These are phyloP conservation scores for Chytridium lagenaria DNA, from an alignment of 371 early-diverging fungal genomes.

Conservation along the genomic window DNA sequence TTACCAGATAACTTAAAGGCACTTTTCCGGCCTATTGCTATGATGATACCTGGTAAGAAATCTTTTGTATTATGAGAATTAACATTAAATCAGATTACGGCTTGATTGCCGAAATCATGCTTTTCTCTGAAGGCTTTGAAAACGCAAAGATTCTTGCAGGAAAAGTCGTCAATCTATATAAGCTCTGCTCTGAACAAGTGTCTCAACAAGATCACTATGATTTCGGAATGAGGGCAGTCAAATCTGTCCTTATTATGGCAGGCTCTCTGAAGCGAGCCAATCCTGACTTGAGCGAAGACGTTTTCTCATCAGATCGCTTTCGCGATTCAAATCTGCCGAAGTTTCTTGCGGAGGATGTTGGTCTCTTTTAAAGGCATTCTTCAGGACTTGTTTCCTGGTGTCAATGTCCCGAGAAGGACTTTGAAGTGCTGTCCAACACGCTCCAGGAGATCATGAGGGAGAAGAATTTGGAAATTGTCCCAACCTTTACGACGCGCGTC, in stretches of 20 bases:
- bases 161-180: constrained; percentile 58
- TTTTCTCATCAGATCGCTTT: constrained; percentile 51
- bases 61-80: neutral
- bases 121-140: constrained; percentile 62
- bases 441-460: constrained; percentile 45
- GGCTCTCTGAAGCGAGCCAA: constrained; percentile 52
- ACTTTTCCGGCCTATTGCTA: constrained; percentile 59
- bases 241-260: constrained; percentile 58
- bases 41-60: constrained; percentile 57
- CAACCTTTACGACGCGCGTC: constrained; percentile 47
- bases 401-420: constrained; percentile 50
- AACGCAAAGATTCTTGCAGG: constrained; percentile 55
- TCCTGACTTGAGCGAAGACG: constrained; percentile 52
- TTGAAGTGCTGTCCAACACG: constrained; percentile 39
- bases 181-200: constrained; percentile 59
- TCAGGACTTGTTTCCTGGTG: constrained; percentile 56
- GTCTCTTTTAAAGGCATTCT: constrained; percentile 55
- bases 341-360: constrained; percentile 57
- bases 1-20: constrained; percentile 61
- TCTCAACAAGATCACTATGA: constrained; percentile 60
- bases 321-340: constrained; percentile 59
- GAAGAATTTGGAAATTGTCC: constrained; percentile 42
- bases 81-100: constrained; percentile 44
- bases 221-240: constrained; percentile 62
- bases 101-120: constrained; percentile 61